Conservation (phyloP, 2,329 filamentous ascomycete species). For the Apiospora arundinis region DNA sequence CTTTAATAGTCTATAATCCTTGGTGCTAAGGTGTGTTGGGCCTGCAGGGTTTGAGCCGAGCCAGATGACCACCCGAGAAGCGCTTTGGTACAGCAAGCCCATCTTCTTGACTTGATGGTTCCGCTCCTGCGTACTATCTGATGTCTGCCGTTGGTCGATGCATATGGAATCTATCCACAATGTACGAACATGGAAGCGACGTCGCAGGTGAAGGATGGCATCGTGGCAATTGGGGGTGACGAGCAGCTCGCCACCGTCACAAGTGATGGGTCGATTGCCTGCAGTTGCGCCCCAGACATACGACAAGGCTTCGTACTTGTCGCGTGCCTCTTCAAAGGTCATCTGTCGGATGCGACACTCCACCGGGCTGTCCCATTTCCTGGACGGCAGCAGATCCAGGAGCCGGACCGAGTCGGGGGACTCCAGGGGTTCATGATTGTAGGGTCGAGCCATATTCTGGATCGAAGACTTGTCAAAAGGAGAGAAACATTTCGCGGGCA, state of each 20-base stretch:
- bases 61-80: not conserved
- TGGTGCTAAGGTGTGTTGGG: not conserved
- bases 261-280: not conserved
- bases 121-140: not conserved
- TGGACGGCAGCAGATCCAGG: constrained; percentile 1
- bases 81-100: not conserved
- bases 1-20: not conserved
- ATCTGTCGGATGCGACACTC: not conserved
- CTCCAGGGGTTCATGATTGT: not conserved
- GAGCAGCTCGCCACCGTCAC: not conserved
- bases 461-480: not conserved
- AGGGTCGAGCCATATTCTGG: not conserved
- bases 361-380: not conserved
- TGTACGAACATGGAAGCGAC: not conserved
- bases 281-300: constrained; percentile 1
- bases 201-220: not conserved
- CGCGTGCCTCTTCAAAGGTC: not conserved
- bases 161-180: constrained; percentile 16
- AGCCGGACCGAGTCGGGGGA: not conserved
- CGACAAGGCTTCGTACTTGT: not conserved
- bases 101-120: not conserved
- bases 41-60: not conserved
- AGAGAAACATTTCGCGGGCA: too few relatives aligned
- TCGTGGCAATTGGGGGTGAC: constrained; percentile 9
- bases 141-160: not conserved